A percentile compares a stretch with the other conserved stretches of the same genome.
phyloP scores from a whole-genome alignment of 129 eudicot genomes.

The Flaveria brownii region DNA sequence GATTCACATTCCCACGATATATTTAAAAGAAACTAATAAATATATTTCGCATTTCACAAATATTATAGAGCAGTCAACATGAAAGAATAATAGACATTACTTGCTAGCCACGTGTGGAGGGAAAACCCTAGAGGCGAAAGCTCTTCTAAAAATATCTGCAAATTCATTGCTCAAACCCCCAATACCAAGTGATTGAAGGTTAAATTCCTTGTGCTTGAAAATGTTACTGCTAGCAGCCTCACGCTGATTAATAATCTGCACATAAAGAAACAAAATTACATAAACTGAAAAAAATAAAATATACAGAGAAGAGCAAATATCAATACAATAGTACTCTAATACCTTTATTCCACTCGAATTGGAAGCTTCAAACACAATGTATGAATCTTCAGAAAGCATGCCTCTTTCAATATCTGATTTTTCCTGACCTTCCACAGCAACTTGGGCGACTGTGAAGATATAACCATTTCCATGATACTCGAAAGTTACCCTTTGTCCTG shows the following conservation, averaged over 20 bases:
- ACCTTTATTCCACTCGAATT: slow-evolving; percentile 94
- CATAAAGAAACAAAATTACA: neutral
- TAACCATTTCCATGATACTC: slow-evolving; percentile 80
- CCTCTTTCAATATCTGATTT: slow-evolving; percentile 78
- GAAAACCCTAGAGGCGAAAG: slow-evolving; percentile 98
- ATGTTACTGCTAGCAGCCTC: slow-evolving; percentile 96
- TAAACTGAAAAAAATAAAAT: slow-evolving; percentile 1
- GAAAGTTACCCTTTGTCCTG: slow-evolving; percentile 84
- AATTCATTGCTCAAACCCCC: slow-evolving; percentile 96
- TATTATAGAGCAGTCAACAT: neutral
- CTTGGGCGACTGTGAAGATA: slow-evolving; percentile 80
- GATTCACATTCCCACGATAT: slow-evolving; percentile 1
- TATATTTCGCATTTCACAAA: neutral
- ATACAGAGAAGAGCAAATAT: neutral
- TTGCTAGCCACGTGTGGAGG: slow-evolving; percentile 97
- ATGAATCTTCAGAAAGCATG: slow-evolving; percentile 74
- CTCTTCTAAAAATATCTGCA: slow-evolving; percentile 98
- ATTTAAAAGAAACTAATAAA: neutral
- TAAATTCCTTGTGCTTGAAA: slow-evolving; percentile 91
- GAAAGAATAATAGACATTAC: slow-evolving; percentile 42
- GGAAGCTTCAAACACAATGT: slow-evolving; percentile 86
- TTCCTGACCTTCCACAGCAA: slow-evolving; percentile 73
- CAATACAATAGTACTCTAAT: neutral
- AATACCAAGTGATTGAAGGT: slow-evolving; percentile 81
- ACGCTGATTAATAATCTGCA: slow-evolving; percentile 90